Conservation (phyloP, 768 basidiomycete genomes). For the Hortiboletus flavorubellus region DNA sequence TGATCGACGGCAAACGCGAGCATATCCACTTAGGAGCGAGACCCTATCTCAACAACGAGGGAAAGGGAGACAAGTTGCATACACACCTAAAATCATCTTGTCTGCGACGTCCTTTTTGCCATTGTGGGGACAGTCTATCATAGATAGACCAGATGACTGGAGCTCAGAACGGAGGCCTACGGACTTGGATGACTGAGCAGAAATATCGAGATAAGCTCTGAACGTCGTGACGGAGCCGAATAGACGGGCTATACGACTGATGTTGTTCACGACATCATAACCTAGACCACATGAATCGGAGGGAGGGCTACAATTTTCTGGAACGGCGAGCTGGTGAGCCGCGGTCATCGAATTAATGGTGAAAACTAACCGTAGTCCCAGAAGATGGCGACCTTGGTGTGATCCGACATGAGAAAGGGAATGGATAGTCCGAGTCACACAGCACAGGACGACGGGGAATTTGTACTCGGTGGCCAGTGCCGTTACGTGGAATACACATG, state of each 20-base stretch:
- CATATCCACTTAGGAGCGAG: conserved; percentile 53
- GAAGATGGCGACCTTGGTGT: conserved; percentile 41
- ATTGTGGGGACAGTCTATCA: conserved; percentile 35
- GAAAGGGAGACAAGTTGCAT: background rate
- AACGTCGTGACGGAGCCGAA: conserved; percentile 49
- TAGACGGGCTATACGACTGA: conserved; percentile 42
- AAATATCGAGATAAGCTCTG: conserved; percentile 52
- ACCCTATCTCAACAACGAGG: conserved; percentile 1
- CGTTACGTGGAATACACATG: conserved; percentile 14
- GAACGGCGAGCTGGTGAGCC: conserved; percentile 5
- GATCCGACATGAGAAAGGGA: conserved; percentile 32
- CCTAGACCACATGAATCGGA: conserved; percentile 34
- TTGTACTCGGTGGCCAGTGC: conserved; percentile 23
- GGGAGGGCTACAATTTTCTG: conserved; percentile 34
- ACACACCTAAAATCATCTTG: conserved; percentile 45
- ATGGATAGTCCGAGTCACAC: conserved; percentile 3
- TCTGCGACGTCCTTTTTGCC: conserved; percentile 39
- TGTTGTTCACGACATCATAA: conserved; percentile 40
- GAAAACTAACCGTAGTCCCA: conserved; percentile 34
- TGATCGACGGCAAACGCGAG: conserved; percentile 64
- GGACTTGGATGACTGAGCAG: conserved; percentile 37
- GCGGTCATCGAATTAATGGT: background rate
- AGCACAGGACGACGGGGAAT: conserved; percentile 9
- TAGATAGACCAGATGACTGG: conserved; percentile 43
- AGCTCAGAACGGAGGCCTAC: conserved; percentile 38